These are phyloP conservation scores for Paracamarosporium sp. DNA, from an alignment of 2,329 filamentous ascomycete genomes.

Conservation along the genomic window DNA sequence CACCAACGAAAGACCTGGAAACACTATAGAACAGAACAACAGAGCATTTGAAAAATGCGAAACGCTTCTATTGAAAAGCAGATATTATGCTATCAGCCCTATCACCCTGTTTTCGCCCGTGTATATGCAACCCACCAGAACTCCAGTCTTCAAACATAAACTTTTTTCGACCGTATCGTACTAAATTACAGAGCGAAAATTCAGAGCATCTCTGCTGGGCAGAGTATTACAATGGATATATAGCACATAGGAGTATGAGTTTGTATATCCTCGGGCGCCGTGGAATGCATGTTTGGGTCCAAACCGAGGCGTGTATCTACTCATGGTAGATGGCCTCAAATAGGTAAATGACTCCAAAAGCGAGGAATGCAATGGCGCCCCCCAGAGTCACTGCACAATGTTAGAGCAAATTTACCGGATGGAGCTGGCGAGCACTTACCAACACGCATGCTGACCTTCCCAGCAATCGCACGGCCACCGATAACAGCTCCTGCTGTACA, in stretches of 20 bases:
- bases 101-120: background rate
- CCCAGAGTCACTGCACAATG: conserved; percentile 78
- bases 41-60: background rate
- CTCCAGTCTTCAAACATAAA: conserved; percentile 12
- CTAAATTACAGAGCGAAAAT: conserved; percentile 31
- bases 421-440: conserved; percentile 68
- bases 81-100: background rate
- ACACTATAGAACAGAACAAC: no score
- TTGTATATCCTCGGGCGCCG: conserved; percentile 24
- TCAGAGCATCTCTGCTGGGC: conserved; percentile 5
- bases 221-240: conserved; percentile 26
- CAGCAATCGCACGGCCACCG: conserved; percentile 90
- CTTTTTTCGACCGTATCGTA: conserved; percentile 20
- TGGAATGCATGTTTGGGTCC: conserved; percentile 24
- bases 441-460: conserved; percentile 91
- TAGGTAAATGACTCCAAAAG: conserved; percentile 92
- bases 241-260: conserved; percentile 1
- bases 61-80: background rate
- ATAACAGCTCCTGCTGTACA: conserved; percentile 93
- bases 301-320: conserved; percentile 21
- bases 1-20: no score
- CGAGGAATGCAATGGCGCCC: conserved; percentile 85
- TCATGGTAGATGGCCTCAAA: conserved; percentile 73
- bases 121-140: conserved; percentile 20
- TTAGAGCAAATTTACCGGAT: conserved; percentile 27